phyloP scores from a whole-genome alignment of 2,329 filamentous ascomycete genomes.

The Fusarium torulosum region DNA sequence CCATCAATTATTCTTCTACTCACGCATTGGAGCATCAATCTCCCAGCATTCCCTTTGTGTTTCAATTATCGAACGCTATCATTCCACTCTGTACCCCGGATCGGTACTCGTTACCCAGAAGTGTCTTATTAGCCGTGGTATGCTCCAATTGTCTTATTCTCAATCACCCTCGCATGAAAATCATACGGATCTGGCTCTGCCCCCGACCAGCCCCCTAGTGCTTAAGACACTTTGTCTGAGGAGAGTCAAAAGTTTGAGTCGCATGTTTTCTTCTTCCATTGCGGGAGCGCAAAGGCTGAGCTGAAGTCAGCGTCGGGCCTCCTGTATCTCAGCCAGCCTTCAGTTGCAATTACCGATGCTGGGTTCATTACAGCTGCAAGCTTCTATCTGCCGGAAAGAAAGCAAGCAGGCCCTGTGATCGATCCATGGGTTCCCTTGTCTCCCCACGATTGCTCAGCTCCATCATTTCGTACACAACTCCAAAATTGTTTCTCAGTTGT shows the following conservation, averaged over 20 bases:
- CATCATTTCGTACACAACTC: slow-evolving; percentile 15
- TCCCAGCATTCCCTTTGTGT: slow-evolving; percentile 46
- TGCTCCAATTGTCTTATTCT: slow-evolving; percentile 44
- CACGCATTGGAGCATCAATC: slow-evolving; percentile 34
- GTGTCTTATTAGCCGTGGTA: slow-evolving; percentile 49
- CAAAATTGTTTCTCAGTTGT: slow-evolving; percentile 25
- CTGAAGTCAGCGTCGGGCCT: slow-evolving; percentile 40
- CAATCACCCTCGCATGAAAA: slow-evolving; percentile 37
- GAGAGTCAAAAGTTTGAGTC: slow-evolving; percentile 16
- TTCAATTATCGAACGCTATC: slow-evolving; percentile 45
- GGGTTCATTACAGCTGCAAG: slow-evolving; percentile 20
- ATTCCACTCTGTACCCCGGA: slow-evolving; percentile 42
- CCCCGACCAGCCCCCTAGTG: slow-evolving; percentile 36
- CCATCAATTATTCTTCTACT: slow-evolving; percentile 14
- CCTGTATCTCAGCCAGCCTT: neutral
- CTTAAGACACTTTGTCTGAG: slow-evolving; percentile 35
- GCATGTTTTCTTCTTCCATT: slow-evolving; percentile 33
- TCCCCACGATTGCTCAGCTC: slow-evolving; percentile 41
- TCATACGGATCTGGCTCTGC: slow-evolving; percentile 39
- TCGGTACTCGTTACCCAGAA: slow-evolving; percentile 36
- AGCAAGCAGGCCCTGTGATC: slow-evolving; percentile 14
- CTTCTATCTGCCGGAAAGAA: slow-evolving; percentile 22
- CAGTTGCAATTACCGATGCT: neutral
- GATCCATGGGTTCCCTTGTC: slow-evolving; percentile 39
- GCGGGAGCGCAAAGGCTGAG: slow-evolving; percentile 20